Percentiles rank a stretch among this genome's conserved stretches.
Conservation (phyloP, 2,329 filamentous ascomycete genomes). For the Beauveria asiatica region DNA sequence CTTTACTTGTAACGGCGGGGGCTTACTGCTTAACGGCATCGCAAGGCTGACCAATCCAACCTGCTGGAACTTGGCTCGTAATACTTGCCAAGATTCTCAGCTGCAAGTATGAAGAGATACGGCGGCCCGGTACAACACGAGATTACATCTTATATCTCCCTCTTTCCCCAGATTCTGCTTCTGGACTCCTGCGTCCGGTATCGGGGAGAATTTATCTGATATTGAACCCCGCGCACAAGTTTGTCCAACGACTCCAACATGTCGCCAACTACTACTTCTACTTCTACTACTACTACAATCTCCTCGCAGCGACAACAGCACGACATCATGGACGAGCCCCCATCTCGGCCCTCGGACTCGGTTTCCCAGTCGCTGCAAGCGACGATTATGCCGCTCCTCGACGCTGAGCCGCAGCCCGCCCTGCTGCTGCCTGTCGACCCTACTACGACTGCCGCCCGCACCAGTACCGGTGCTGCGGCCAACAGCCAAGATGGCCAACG, state of each 20-base stretch:
- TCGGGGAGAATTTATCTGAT: not conserved
- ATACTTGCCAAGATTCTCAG: too few species aligned
- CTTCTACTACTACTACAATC: not conserved
- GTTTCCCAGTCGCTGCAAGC: constrained; percentile 31
- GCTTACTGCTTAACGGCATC: too few species aligned
- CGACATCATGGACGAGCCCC: not conserved
- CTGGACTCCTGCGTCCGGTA: not conserved
- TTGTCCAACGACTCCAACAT: not conserved
- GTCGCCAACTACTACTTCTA: not conserved
- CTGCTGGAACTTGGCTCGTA: too few species aligned
- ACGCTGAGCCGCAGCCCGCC: constrained; percentile 33
- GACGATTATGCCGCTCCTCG: constrained; percentile 28
- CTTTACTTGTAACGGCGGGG: too few species aligned
- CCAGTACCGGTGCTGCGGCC: not conserved
- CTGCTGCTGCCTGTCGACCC: constrained; percentile 24
- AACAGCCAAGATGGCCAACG: not conserved
- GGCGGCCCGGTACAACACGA: too few species aligned
- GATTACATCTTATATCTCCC: too few species aligned
- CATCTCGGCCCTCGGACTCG: constrained; percentile 14
- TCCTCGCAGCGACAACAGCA: not conserved
- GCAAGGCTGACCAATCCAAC: too few species aligned
- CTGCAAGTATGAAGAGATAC: too few species aligned
- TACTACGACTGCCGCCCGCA: not conserved
- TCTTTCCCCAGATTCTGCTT: too few species aligned
- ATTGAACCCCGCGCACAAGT: not conserved